Conservation (phyloP, 2,329 filamentous ascomycete genomes). For the Ceratocystis harringtonii region DNA sequence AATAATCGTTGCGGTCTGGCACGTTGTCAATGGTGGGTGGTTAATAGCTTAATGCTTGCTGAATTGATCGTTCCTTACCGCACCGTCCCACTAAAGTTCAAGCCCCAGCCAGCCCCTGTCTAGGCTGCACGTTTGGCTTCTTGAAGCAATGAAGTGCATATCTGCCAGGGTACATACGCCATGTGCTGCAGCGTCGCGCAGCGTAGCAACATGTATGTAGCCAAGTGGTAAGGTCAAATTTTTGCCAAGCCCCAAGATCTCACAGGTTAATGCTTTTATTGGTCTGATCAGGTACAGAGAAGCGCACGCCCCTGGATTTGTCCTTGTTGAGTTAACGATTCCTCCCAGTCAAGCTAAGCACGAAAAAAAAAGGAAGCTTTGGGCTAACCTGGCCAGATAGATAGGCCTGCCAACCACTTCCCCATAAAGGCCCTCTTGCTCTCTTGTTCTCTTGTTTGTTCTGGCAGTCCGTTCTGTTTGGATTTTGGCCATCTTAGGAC, state of each 20-base stretch:
- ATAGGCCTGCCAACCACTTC: not conserved
- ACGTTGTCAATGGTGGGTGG: not conserved
- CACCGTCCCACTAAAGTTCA: not conserved
- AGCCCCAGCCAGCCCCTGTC: not conserved
- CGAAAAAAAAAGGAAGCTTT: not conserved
- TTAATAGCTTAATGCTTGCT: not conserved
- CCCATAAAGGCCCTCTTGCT: not conserved
- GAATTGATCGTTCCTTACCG: not conserved
- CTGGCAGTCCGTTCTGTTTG: not conserved
- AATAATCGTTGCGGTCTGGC: not conserved
- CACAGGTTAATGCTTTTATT: not conserved
- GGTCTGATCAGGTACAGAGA: conserved; percentile 1
- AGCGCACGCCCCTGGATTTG: not conserved
- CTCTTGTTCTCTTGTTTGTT: not conserved
- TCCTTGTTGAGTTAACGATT: not conserved
- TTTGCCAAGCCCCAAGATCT: not conserved
- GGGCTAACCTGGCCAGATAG: not conserved
- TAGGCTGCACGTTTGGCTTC: not conserved
- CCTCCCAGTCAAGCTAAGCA: not conserved
- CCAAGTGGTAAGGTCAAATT: not conserved
- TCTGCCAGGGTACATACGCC: too few species aligned
- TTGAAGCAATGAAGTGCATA: not conserved
- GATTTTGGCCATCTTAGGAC: too few species aligned
- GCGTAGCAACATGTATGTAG: not conserved
- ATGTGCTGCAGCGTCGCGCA: too few species aligned